phyloP scores from a whole-genome alignment of 1,139 yeast genomes.

The Nakaseomyces sp. region DNA sequence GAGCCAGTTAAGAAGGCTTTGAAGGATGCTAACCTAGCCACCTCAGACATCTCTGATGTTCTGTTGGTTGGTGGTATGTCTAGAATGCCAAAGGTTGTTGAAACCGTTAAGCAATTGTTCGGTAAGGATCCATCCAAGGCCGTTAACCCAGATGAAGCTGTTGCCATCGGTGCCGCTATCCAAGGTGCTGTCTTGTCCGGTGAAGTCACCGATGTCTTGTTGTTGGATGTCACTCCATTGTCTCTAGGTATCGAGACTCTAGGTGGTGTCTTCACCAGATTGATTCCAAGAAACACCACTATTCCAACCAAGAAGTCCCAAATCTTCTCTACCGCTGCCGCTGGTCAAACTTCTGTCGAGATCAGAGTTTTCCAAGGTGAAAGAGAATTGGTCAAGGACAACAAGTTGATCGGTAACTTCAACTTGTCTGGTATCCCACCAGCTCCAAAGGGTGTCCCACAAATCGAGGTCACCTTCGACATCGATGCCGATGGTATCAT shows the following conservation, averaged over 20 bases:
- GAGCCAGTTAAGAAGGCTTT: slow-evolving; percentile 98
- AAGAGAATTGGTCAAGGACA: slow-evolving; percentile 97
- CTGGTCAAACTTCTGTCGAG: slow-evolving; percentile 98
- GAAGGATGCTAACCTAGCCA: slow-evolving; percentile 84
- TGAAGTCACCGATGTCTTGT: slow-evolving; percentile 90
- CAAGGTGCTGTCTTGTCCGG: slow-evolving; percentile 99
- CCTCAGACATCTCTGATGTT: slow-evolving; percentile 88
- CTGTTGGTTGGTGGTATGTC: slow-evolving; percentile 99
- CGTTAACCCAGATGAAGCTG: slow-evolving; percentile 99
- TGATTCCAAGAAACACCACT: slow-evolving; percentile 95
- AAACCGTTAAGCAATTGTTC: slow-evolving; percentile 86
- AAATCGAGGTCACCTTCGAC: slow-evolving; percentile 95
- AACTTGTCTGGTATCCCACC: slow-evolving; percentile 95
- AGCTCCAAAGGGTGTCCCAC: slow-evolving; percentile 99
- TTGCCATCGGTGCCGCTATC: slow-evolving; percentile 99
- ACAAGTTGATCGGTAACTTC: slow-evolving; percentile 97
- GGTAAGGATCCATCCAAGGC: slow-evolving; percentile 97
- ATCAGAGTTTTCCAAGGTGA: slow-evolving; percentile 99
- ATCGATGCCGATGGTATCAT: slow-evolving; percentile 98
- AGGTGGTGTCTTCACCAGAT: slow-evolving; percentile 97
- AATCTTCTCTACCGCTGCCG: slow-evolving; percentile 96
- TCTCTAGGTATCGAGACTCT: slow-evolving; percentile 97
- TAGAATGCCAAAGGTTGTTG: slow-evolving; percentile 99
- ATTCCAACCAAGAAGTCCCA: slow-evolving; percentile 97
- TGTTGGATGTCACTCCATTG: slow-evolving; percentile 94